Base-by-base conservation (phyloP, 805 yeast genomes). In the Ogataea trehaloabstinens region DNA sequence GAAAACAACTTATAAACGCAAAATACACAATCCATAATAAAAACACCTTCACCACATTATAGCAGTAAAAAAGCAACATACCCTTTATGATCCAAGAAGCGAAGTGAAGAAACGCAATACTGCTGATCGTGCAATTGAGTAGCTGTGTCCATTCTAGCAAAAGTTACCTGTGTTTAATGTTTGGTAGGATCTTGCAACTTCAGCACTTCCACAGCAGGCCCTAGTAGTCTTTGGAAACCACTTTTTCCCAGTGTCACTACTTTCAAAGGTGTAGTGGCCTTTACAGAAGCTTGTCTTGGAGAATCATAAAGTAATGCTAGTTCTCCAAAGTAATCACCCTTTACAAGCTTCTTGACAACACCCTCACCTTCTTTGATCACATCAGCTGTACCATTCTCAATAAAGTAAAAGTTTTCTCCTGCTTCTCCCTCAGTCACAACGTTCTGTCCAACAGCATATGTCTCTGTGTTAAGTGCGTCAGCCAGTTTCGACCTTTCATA, bases 251-350 rank as follows among this genome's bases (percentile, higher is more conserved):
- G 73, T 3, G 93, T 83, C n/a, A 95, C 98, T 28, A 90, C 95
- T 55, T 85, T 85, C 20, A 93, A 80, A 29, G 71, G 71, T 35
- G 82, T 75, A 13, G 73, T 68, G 1, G 96, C 96, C 36, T 73
- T 78, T 27, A 93, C 93, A 4, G 96, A 84, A 22, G 99, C 99
- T 59, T 86, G 93, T 64, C 99, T 80, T 45, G 98, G 98, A 42
- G 80, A 69, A 59, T 93, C 96, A 55, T 90, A 85, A 52, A 93
- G 72, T 52, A 93, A 70, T 3, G 99, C 98, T 47, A 93, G 80
- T 67, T 93, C 99, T 49, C 99, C 99, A 63, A 93, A 93, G 67
- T 93, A 93, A 60, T 85, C 95, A 47, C 97, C 97, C 55, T 84
- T 80, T 32, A 73, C 65, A 43, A 88, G 70, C 12, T 68, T 68